Evolutionary conservation across 495 filamentous ascomycete species (phyloP).

Genomic region (Aspergillus kassunensis): DNA sequence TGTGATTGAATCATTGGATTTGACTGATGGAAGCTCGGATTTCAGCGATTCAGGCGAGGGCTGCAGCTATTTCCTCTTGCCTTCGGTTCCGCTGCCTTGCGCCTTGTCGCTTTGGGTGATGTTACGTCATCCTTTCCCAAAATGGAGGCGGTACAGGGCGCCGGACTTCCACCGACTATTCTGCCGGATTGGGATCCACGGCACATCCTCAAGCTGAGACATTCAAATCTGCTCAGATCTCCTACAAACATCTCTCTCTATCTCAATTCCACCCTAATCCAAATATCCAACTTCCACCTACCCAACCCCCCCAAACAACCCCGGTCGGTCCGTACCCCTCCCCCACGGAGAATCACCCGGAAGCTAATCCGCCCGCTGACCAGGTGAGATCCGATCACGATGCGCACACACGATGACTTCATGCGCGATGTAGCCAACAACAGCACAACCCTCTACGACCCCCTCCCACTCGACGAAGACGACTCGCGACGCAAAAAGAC

Average conservation of each 20-base stretch:
- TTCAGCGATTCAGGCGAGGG: too few species aligned
- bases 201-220: not conserved
- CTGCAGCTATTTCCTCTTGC: too few species aligned
- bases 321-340: not conserved
- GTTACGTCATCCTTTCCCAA: too few species aligned
- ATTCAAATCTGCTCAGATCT: not conserved
- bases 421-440: constrained; percentile 5
- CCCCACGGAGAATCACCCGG: not conserved
- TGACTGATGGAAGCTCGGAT: too few species aligned
- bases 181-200: not conserved
- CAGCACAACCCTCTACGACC: not conserved
- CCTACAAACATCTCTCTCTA: not conserved
- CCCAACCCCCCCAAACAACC: not conserved
- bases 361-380: not conserved
- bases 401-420: constrained; percentile 14
- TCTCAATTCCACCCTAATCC: not conserved
- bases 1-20: too few species aligned
- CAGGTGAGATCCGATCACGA: not conserved
- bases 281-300: not conserved
- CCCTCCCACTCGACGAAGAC: not conserved
- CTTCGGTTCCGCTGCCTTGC: too few species aligned
- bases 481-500: constrained; percentile 3
- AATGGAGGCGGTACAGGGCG: too few species aligned
- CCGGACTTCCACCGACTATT: not conserved
- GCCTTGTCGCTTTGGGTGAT: too few species aligned